Evolutionary conservation across 2,329 filamentous ascomycete genomes (phyloP).

Genomic region (Penicillium sp.): DNA sequence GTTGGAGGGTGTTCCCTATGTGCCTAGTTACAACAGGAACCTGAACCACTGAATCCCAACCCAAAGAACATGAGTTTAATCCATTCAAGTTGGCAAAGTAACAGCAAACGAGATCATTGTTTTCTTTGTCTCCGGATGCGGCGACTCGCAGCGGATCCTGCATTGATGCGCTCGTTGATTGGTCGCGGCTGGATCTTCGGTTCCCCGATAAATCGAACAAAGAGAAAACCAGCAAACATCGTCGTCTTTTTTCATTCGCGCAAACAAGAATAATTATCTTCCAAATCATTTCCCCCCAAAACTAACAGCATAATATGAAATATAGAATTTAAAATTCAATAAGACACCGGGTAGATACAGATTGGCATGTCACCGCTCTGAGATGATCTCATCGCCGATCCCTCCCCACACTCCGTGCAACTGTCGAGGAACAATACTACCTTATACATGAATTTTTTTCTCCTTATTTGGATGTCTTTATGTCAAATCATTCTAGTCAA

Average conservation of each 20-base stretch:
- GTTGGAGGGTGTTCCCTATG: no score
- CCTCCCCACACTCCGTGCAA: constrained; percentile 8
- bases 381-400: constrained; percentile 18
- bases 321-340: background rate
- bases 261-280: background rate
- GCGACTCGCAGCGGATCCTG: constrained; percentile 14
- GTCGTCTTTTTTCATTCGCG: background rate
- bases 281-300: background rate
- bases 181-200: constrained; percentile 7
- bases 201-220: constrained; percentile 14
- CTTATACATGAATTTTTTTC: background rate
- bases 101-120: constrained; percentile 29
- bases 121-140: constrained; percentile 29
- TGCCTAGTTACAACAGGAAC: background rate
- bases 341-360: background rate
- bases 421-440: constrained; percentile 17
- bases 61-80: background rate
- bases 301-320: background rate
- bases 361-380: background rate
- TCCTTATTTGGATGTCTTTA: background rate
- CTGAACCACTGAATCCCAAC: background rate
- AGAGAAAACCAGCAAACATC: background rate
- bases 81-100: background rate
- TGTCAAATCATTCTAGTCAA: background rate
- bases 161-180: background rate